These are phyloP conservation scores for Pseudoscleropodium purum DNA, from an alignment of 225 moss, liverwort and hornwort species.

Conservation along the genomic window DNA sequence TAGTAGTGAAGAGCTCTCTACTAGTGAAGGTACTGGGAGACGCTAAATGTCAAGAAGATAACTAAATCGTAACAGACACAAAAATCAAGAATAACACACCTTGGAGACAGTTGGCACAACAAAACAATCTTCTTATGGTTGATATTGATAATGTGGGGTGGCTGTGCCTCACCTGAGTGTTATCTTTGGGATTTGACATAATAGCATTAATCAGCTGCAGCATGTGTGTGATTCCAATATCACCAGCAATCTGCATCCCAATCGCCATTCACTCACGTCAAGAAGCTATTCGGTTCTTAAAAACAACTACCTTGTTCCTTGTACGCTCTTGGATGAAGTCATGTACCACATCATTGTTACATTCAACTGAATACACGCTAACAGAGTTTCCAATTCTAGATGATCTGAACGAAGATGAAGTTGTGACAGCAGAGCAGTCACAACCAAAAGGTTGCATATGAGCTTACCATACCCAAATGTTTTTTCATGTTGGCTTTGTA, in stretches of 20 bases:
- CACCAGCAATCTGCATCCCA: constrained; percentile 76
- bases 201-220: constrained; percentile 61
- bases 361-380: neutral
- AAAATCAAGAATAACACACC: neutral
- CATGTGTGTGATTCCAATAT: constrained; percentile 84
- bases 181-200: constrained; percentile 61
- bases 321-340: neutral
- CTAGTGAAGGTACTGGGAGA: neutral
- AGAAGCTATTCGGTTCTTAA: neutral
- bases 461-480: constrained; percentile 58
- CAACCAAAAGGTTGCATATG: neutral
- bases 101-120: neutral
- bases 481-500: constrained; percentile 45
- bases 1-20: neutral
- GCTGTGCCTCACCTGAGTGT: constrained; percentile 50
- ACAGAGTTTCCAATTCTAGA: neutral
- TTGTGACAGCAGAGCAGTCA: neutral
- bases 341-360: neutral
- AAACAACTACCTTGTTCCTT: neutral
- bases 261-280: neutral
- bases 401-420: neutral
- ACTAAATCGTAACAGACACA: neutral
- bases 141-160: neutral
- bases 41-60: neutral
- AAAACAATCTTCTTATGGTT: neutral